phyloP scores from a whole-genome alignment of 1,284 basidiomycete genomes.

The Sporisorium scitamineum region DNA sequence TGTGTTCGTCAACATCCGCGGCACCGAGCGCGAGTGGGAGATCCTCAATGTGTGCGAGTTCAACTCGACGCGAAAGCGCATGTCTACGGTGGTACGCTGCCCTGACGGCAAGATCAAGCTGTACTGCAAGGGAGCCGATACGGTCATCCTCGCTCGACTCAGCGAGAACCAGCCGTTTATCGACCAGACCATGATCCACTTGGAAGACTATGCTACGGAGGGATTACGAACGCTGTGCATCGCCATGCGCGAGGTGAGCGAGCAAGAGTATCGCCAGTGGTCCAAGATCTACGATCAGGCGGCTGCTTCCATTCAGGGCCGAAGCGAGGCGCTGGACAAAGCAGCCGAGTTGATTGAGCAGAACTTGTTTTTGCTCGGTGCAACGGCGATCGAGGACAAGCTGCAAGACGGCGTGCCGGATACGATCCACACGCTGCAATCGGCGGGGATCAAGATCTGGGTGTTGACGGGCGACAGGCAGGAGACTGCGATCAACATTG shows the following conservation, averaged over 20 bases:
- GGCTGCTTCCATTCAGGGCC: constrained; percentile 89
- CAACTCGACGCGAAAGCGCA: constrained; percentile 95
- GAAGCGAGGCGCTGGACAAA: constrained; percentile 91
- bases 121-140: constrained; percentile 97
- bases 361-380: constrained; percentile 90
- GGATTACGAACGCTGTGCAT: constrained; percentile 96
- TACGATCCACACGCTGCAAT: constrained; percentile 95
- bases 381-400: constrained; percentile 98
- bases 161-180: constrained; percentile 77
- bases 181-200: constrained; percentile 87
- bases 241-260: constrained; percentile 89
- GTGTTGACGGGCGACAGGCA: constrained; percentile 97
- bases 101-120: constrained; percentile 93
- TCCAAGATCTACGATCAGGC: constrained; percentile 87
- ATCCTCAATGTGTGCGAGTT: constrained; percentile 98
- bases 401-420: constrained; percentile 98
- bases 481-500: constrained; percentile 99
- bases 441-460: constrained; percentile 99
- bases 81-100: constrained; percentile 91
- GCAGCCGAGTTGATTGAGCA: constrained; percentile 97
- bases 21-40: constrained; percentile 82
- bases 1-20: constrained; percentile 86
- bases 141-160: constrained; percentile 76
- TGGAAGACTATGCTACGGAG: constrained; percentile 86
- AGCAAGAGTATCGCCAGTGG: constrained; percentile 92